These are phyloP conservation scores for Saccharomyces cerevisiae DNA, from an alignment of 805 yeast genomes.

Conservation along the genomic window DNA sequence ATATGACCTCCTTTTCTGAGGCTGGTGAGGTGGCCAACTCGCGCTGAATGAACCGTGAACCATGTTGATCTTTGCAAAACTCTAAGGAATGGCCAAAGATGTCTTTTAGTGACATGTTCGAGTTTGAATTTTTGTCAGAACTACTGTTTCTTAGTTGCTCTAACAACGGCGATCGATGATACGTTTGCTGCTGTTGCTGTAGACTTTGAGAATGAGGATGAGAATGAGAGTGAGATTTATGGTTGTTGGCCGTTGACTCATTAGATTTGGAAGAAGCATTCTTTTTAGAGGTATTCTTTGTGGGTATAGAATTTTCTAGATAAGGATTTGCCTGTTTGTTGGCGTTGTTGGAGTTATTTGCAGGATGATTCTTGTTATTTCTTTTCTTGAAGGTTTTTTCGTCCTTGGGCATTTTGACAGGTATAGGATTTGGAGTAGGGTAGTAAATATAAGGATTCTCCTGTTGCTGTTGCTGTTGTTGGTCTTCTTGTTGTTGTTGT, in stretches of 20 bases:
- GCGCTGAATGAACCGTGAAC: conserved; percentile 93
- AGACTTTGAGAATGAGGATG: background rate
- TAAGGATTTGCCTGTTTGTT: conserved; percentile 20
- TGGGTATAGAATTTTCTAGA: conserved; percentile 6
- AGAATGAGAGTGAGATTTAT: background rate
- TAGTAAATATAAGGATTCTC: conserved; percentile 12
- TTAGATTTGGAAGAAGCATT: background rate
- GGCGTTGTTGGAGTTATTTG: background rate
- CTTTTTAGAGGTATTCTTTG: background rate
- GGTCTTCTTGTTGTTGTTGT: background rate
- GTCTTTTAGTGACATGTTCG: conserved; percentile 47
- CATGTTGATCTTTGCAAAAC: conserved; percentile 93
- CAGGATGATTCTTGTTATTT: background rate
- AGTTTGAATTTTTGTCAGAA: conserved; percentile 40
- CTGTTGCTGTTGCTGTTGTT: background rate
- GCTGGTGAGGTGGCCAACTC: conserved; percentile 54
- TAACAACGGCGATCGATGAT: conserved; percentile 66
- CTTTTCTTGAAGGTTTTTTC: background rate
- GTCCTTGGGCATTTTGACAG: background rate
- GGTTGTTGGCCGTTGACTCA: conserved; percentile 1
- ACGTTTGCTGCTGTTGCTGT: conserved; percentile 34
- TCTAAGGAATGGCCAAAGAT: conserved; percentile 83
- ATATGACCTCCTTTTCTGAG: conserved; percentile 73
- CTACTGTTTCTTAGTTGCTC: conserved; percentile 72
- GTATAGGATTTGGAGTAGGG: conserved; percentile 1